Percentiles rank a stretch among this genome's conserved stretches.
These are phyloP conservation scores for Trypanosoma mega DNA, from an alignment of 208 protist genomes.

Conservation along the genomic window DNA sequence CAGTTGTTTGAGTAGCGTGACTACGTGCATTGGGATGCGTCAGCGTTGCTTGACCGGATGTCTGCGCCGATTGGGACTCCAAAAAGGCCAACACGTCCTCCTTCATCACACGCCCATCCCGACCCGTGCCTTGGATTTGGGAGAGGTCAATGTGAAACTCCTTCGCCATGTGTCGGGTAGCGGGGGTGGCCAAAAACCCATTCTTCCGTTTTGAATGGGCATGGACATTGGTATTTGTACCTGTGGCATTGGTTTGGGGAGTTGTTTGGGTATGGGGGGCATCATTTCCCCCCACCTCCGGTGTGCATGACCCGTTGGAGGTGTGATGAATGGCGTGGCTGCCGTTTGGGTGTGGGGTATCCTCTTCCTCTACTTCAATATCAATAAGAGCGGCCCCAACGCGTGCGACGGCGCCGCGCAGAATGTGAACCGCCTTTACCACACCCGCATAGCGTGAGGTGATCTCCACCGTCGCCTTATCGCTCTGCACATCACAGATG, in stretches of 20 bases:
- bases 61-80: too few species aligned
- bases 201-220: not conserved
- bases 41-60: too few species aligned
- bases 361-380: slow-evolving; percentile 62
- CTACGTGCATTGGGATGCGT: too few species aligned
- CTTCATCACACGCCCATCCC: slow-evolving; percentile 89
- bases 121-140: slow-evolving; percentile 58
- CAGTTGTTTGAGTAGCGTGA: not conserved
- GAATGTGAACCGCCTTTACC: slow-evolving; percentile 80
- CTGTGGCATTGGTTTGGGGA: too few species aligned
- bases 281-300: too few species aligned
- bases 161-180: slow-evolving; percentile 84
- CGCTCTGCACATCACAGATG: slow-evolving; percentile 94
- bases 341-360: not conserved
- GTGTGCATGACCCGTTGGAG: too few species aligned
- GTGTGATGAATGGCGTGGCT: too few species aligned
- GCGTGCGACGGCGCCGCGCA: slow-evolving; percentile 75
- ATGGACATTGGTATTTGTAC: too few species aligned
- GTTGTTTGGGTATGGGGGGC: too few species aligned
- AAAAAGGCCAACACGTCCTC: slow-evolving; percentile 73
- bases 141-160: slow-evolving; percentile 82
- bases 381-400: slow-evolving; percentile 89
- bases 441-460: slow-evolving; percentile 89
- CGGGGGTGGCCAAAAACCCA: slow-evolving; percentile 89
- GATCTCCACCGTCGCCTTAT: slow-evolving; percentile 95